A percentile compares a stretch with the other conserved stretches of the same genome.
These are phyloP conservation scores for Acidiella bohemica DNA, from an alignment of 495 filamentous ascomycete species.

Conservation along the genomic window DNA sequence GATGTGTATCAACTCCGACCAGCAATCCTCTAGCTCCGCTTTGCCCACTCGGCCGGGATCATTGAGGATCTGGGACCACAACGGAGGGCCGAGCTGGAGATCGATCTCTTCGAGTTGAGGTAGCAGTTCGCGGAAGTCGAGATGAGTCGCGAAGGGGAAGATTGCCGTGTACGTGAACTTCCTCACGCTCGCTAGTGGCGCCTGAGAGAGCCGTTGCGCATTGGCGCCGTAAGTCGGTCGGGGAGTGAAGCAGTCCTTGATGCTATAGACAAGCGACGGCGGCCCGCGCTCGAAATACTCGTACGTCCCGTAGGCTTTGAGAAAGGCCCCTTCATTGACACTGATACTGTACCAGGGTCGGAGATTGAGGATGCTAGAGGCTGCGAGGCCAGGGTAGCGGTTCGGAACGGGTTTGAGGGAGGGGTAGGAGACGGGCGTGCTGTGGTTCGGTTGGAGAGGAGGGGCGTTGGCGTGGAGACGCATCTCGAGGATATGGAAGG, in stretches of 20 bases:
- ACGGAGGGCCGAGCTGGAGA: conserved; percentile 17
- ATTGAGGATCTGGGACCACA: conserved; percentile 13
- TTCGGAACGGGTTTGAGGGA: conserved; percentile 1
- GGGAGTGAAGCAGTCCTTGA: conserved; percentile 4
- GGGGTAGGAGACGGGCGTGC: neutral
- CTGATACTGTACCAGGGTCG: conserved; percentile 13
- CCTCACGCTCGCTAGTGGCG: neutral
- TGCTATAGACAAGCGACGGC: conserved; percentile 11
- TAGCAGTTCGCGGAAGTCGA: conserved; percentile 5
- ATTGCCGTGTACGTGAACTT: conserved; percentile 20
- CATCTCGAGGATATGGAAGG: conserved; percentile 14
- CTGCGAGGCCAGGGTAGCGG: conserved; percentile 3
- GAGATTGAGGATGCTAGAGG: conserved; percentile 10
- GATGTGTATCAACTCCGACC: conserved; percentile 11
- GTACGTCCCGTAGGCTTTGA: conserved; percentile 22
- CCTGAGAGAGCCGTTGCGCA: conserved; percentile 1
- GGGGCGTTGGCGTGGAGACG: neutral
- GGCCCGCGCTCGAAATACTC: conserved; percentile 20
- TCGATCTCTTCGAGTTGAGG: conserved; percentile 13
- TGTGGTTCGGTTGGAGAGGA: neutral
- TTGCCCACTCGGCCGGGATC: conserved; percentile 9
- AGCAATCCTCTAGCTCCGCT: conserved; percentile 22
- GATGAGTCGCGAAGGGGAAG: conserved; percentile 17
- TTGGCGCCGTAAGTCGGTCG: conserved; percentile 1
- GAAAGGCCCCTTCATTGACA: conserved; percentile 20